Evolutionary conservation across 257 asterid species (phyloP).

Genomic region (Scutellaria barbata): DNA sequence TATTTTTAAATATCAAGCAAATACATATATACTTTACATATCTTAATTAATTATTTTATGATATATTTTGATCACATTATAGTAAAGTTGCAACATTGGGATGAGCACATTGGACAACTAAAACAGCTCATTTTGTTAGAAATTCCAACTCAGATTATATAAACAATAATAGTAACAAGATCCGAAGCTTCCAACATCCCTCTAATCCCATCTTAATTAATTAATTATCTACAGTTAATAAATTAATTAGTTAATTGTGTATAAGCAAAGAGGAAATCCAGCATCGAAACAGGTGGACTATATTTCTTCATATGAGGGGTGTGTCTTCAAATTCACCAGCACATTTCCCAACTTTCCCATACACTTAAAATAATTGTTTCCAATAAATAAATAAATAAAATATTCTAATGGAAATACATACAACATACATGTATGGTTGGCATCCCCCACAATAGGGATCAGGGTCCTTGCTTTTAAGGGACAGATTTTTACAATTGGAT

Average conservation of each 20-base stretch:
- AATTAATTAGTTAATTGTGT: constrained; percentile 6
- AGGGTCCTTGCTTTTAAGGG: background rate
- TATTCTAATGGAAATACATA: background rate
- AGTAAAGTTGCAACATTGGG: too few relatives aligned
- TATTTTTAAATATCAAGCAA: too few relatives aligned
- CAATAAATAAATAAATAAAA: background rate
- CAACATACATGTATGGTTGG: constrained; percentile 6
- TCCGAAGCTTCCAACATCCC: constrained; percentile 46
- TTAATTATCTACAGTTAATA: constrained; percentile 20
- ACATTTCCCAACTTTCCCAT: constrained; percentile 36
- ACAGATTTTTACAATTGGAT: background rate
- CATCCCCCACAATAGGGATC: constrained; percentile 31
- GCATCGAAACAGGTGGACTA: constrained; percentile 40
- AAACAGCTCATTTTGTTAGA: constrained; percentile 45
- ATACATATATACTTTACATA: too few relatives aligned
- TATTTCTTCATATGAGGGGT: constrained; percentile 39
- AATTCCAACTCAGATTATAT: constrained; percentile 35
- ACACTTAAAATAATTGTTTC: background rate
- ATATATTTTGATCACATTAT: too few relatives aligned
- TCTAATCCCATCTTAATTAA: constrained; percentile 27
- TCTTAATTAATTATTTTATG: too few relatives aligned
- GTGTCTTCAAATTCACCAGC: constrained; percentile 49
- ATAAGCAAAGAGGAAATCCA: constrained; percentile 43
- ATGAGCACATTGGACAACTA: constrained; percentile 40
- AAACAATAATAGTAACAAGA: constrained; percentile 25